Evolutionary conservation across 352 stramenopile genomes (phyloP).

Genomic region (Phytophthora fragariae): DNA sequence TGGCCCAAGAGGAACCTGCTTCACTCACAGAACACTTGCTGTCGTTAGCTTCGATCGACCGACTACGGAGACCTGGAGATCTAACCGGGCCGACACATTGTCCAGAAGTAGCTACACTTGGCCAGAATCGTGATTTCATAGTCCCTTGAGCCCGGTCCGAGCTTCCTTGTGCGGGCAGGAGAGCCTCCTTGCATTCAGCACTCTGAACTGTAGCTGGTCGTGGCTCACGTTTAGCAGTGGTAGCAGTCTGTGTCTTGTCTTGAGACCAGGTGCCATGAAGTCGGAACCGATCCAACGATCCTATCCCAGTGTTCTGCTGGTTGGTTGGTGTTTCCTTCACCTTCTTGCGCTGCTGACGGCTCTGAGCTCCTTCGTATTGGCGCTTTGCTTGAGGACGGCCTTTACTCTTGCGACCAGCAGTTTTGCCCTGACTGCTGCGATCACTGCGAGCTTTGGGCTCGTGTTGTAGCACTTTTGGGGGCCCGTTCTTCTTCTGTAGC

Average conservation of each 20-base stretch:
- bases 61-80: not conserved
- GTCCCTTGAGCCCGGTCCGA: not conserved
- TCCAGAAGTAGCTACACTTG: not conserved
- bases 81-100: not conserved
- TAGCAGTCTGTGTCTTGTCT: not conserved
- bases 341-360: slow-evolving; percentile 16
- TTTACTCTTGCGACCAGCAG: not conserved
- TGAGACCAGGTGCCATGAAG: slow-evolving; percentile 18
- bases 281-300: slow-evolving; percentile 29
- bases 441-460: not conserved
- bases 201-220: not conserved
- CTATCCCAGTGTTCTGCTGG: slow-evolving; percentile 1
- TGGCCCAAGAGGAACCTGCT: not conserved
- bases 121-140: not conserved
- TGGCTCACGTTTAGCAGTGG: not conserved
- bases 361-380: slow-evolving; percentile 8
- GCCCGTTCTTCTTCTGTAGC: not conserved
- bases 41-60: not conserved
- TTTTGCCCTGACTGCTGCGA: not conserved
- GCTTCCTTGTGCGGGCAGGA: not conserved
- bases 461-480: not conserved
- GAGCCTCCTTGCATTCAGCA: not conserved
- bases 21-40: not conserved
- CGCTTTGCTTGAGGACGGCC: slow-evolving; percentile 15
- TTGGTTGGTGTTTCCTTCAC: slow-evolving; percentile 10